Percentiles rank a stretch among this genome's conserved stretches.
Conservation (phyloP, 257 asterid genomes). For the Marsdenia floribunda region DNA sequence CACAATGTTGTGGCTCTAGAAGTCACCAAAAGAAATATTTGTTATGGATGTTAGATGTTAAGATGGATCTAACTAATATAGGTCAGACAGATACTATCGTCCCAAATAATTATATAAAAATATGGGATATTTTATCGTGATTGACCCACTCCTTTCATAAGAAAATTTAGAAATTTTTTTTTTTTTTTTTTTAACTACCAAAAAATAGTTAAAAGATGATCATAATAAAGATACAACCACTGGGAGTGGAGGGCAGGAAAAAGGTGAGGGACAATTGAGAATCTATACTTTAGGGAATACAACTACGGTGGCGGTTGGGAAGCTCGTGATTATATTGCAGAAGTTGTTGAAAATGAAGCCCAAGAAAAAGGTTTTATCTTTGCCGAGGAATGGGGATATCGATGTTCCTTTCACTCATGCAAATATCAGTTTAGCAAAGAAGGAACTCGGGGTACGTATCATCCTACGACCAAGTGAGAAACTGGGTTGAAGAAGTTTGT, state of each 20-base stretch:
- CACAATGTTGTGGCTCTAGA: too few relatives aligned
- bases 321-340: constrained; percentile 64
- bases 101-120: too few relatives aligned
- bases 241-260: constrained; percentile 64
- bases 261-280: constrained; percentile 52
- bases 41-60: too few relatives aligned
- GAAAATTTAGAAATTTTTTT: too few relatives aligned
- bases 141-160: too few relatives aligned
- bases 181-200: too few relatives aligned
- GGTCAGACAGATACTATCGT: too few relatives aligned
- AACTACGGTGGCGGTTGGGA: constrained; percentile 49
- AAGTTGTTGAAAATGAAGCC: constrained; percentile 63
- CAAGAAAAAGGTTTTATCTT: constrained; percentile 42
- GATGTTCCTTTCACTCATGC: constrained; percentile 72
- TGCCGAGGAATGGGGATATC: constrained; percentile 79
- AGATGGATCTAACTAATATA: too few relatives aligned
- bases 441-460: constrained; percentile 70
- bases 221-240: too few relatives aligned
- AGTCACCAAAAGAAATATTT: too few relatives aligned
- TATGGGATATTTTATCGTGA: too few relatives aligned
- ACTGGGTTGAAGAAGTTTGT: constrained; percentile 64
- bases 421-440: constrained; percentile 52
- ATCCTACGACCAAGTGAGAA: constrained; percentile 58
- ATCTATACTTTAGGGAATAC: constrained; percentile 67
- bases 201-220: too few relatives aligned